These are phyloP conservation scores for Trypanosoma cruzi DNA, from an alignment of 208 protist species.

Conservation along the genomic window DNA sequence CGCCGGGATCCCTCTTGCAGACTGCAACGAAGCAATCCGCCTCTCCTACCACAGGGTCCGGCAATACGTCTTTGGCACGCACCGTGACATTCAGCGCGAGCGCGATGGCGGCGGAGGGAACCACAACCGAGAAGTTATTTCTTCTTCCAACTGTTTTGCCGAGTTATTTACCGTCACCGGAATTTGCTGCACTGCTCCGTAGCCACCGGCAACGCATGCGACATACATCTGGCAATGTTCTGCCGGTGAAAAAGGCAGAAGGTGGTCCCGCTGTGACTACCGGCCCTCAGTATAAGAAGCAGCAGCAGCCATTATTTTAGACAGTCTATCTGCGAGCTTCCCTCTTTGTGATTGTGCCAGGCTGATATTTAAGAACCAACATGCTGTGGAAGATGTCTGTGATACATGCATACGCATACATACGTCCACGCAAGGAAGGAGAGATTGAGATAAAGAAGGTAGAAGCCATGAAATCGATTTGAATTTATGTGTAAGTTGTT, in stretches of 20 bases:
- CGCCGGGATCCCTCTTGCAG: conserved; percentile 31
- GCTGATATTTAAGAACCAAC: no score
- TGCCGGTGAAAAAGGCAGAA: neutral
- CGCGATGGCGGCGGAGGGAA: conserved; percentile 32
- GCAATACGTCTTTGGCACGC: neutral
- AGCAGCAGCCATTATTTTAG: conserved; percentile 1
- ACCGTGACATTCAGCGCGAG: conserved; percentile 14
- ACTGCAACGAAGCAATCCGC: neutral
- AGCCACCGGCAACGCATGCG: neutral
- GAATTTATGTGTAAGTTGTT: neutral
- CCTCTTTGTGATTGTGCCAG: no score
- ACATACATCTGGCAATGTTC: neutral
- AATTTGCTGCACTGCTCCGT: conserved; percentile 31
- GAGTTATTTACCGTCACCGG: conserved; percentile 48
- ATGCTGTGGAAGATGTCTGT: no score
- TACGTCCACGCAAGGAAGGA: neutral
- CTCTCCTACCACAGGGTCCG: neutral
- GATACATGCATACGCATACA: neutral
- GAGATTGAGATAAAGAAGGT: neutral
- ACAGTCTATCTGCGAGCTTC: no score
- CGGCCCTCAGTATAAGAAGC: neutral
- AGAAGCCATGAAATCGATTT: no score
- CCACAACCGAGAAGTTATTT: conserved; percentile 60
- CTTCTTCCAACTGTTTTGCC: conserved; percentile 60
- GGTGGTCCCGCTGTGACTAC: neutral